Base-by-base conservation (phyloP, 108 stramenopile genomes). In the Skeletonema tropicum region DNA sequence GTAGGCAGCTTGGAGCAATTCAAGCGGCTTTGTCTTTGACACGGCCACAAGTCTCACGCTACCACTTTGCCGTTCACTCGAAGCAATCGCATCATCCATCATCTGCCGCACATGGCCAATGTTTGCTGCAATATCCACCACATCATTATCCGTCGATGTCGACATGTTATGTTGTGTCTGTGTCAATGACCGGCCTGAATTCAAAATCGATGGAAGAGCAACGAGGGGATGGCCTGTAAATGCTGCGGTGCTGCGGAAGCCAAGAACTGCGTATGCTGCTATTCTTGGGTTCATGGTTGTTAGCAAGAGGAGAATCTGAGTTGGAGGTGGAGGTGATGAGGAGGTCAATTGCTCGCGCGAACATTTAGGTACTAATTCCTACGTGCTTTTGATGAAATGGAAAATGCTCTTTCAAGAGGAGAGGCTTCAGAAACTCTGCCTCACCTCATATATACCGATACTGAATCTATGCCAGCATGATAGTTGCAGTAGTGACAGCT, bases 1-100 rank as follows among this genome's bases (percentile, higher is more conserved):
- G 74, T 98, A 99, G n/a, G 96, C 94, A 46, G 80, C 89, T 62
- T 82, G 65, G 6, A 99, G 80, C 35, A 89, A 71, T 68, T 91
- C 89, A 10, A 92, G 49, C 0, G 97, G 97, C 83, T 99, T 98
- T 12, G 97, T 98, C 75, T 99, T 99, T 67, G 91, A 91, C 13
- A 99, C 98, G 0, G 98, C 93, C 26, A 94, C 91, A 35, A 94
- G 77, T 63, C 85, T 89, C 38, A 94, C 91, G 13, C 71, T 79
- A 14, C 66, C 77, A 31, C 55, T 60, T 3, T 59, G 17, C 12
- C 69, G 75, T 42, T 70, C 75, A 60, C 48, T 70, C 5, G 77
- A 66, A 33, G 64, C 29, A 3, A 71, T 29, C 11, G 79, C 79
- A 64, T 80, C 75, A n/a, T 45, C 30, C 3, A 80, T 71, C 57